A percentile compares a stretch with the other conserved stretches of the same genome.
Evolutionary conservation across 1,284 basidiomycete genomes (phyloP).

Genomic region (Cryptococcus maquisensis): DNA sequence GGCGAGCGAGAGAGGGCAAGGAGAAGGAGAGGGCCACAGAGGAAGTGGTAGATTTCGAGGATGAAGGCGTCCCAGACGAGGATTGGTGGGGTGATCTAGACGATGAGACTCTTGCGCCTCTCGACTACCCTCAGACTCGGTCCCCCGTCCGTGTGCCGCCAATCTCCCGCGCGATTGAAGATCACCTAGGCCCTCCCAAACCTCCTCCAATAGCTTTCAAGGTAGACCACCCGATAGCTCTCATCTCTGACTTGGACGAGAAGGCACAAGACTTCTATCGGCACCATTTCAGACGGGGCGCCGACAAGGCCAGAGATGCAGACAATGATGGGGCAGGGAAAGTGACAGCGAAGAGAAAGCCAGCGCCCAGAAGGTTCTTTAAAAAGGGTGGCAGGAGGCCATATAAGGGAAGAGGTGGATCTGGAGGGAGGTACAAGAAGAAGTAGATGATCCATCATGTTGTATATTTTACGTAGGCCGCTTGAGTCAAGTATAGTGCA

Average conservation of each 20-base stretch:
- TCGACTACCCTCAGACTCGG: not conserved
- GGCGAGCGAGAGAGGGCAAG: not conserved
- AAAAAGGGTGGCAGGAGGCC: not conserved
- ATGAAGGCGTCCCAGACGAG: not conserved
- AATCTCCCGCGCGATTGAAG: not conserved
- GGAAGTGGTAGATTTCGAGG: conserved; percentile 6
- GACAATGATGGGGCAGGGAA: not conserved
- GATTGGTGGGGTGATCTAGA: too few relatives aligned
- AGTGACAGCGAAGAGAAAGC: conserved; percentile 1
- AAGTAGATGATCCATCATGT: not conserved
- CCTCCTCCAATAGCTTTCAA: not conserved
- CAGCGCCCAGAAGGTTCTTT: not conserved
- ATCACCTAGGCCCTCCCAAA: not conserved
- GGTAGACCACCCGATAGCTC: not conserved
- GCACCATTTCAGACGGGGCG: conserved; percentile 34
- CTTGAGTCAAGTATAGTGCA: too few relatives aligned
- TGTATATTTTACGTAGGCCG: too few relatives aligned
- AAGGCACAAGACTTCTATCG: conserved; percentile 22
- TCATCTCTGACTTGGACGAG: conserved; percentile 17
- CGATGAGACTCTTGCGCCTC: too few relatives aligned
- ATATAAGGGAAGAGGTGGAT: not conserved
- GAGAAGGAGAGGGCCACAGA: not conserved
- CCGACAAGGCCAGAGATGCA: conserved; percentile 11
- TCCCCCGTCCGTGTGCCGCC: not conserved
- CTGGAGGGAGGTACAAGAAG: conserved; percentile 6